Conservation (phyloP, 106 monocot genomes). For the Acorus calamus region DNA sequence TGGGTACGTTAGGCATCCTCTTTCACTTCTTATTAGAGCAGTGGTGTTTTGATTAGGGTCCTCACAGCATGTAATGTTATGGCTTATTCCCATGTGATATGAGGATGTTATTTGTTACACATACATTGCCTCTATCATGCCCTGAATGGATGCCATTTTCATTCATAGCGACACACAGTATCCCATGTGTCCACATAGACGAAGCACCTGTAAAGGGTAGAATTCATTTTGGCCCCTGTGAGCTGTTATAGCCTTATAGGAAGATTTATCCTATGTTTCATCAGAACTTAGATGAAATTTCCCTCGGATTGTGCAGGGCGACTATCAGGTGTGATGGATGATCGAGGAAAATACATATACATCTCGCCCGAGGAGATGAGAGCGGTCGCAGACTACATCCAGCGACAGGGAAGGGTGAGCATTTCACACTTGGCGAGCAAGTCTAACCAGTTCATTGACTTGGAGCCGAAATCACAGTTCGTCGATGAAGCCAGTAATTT, state of each 20-base stretch:
- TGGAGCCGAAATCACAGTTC: conserved; percentile 56
- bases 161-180: too few relatives aligned
- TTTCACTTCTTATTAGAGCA: background rate
- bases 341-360: conserved; percentile 91
- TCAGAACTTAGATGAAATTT: background rate
- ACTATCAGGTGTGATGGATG: conserved; percentile 96
- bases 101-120: too few relatives aligned
- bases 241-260: background rate
- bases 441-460: conserved; percentile 95
- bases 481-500: conserved; percentile 19
- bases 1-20: conserved; percentile 28
- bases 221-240: too few relatives aligned
- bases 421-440: conserved; percentile 85
- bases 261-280: background rate
- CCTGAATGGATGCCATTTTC: too few relatives aligned
- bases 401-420: conserved; percentile 69
- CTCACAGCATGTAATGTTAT: background rate
- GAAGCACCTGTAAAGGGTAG: too few relatives aligned
- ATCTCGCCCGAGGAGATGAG: conserved; percentile 90
- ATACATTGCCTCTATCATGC: too few relatives aligned
- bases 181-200: too few relatives aligned
- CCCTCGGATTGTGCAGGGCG: conserved; percentile 37
- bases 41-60: background rate
- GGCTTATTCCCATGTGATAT: background rate
- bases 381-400: conserved; percentile 89